Evolutionary conservation across 306 rosid species (phyloP).

Genomic region (Canavalia gladiata): DNA sequence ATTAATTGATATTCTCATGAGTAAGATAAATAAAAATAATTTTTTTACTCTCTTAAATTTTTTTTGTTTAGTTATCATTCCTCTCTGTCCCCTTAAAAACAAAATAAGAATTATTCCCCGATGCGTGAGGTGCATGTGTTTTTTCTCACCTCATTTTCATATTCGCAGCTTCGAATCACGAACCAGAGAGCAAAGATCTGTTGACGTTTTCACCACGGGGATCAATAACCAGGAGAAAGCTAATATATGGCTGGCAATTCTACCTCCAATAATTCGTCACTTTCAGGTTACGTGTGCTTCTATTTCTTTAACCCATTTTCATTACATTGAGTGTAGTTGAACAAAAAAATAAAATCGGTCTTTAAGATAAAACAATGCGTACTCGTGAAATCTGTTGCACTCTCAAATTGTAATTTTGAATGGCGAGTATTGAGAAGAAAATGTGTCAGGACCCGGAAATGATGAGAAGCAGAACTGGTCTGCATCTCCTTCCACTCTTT

Average conservation of each 20-base stretch:
- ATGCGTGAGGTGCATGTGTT: constrained; percentile 1
- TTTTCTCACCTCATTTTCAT: neutral
- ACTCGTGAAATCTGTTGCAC: neutral
- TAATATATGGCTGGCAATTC: constrained; percentile 56
- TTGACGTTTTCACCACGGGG: neutral
- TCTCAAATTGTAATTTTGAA: neutral
- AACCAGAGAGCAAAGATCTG: constrained; percentile 30
- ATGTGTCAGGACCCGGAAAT: constrained; percentile 54
- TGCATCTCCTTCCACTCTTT: constrained; percentile 66
- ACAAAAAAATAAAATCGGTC: neutral
- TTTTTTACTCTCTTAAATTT: too few species aligned
- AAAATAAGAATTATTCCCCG: neutral
- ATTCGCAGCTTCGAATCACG: neutral
- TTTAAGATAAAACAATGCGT: neutral
- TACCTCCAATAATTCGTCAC: constrained; percentile 48
- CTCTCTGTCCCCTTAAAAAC: neutral
- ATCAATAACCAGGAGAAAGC: neutral
- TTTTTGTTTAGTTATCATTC: neutral
- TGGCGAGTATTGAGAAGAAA: constrained; percentile 28
- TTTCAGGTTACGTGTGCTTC: constrained; percentile 54
- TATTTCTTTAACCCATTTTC: constrained; percentile 28
- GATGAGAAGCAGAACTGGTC: constrained; percentile 67
- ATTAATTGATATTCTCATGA: too few species aligned
- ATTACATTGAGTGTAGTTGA: constrained; percentile 1
- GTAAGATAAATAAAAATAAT: too few species aligned